These are phyloP conservation scores for Aegilops bicornis DNA, from an alignment of 176 grass and related monocot species.

Conservation along the genomic window DNA sequence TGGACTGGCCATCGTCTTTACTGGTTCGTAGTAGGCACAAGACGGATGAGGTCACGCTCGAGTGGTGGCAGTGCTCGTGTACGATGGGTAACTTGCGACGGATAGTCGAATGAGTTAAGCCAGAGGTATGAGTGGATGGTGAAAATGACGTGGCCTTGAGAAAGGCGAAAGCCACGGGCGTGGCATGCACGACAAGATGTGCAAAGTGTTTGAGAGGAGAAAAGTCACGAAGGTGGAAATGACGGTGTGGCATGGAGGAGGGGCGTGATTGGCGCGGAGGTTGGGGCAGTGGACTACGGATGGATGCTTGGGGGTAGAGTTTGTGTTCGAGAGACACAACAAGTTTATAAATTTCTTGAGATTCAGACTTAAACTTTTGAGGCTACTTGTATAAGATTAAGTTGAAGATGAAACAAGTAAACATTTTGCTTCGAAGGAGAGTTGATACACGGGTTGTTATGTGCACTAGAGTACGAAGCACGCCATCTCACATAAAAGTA, in stretches of 20 bases:
- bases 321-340: too few relatives aligned
- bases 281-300: not conserved
- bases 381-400: too few relatives aligned
- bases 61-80: not conserved
- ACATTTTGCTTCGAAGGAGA: too few relatives aligned
- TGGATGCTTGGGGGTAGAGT: too few relatives aligned
- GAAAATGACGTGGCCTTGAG: constrained; percentile 20
- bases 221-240: not conserved
- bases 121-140: not conserved
- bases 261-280: not conserved
- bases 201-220: too few relatives aligned
- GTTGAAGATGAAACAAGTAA: too few relatives aligned
- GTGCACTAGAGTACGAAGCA: too few relatives aligned
- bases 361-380: too few relatives aligned
- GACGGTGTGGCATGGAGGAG: not conserved
- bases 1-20: constrained; percentile 18
- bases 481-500: too few relatives aligned
- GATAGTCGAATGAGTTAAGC: constrained; percentile 2
- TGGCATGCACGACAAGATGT: constrained; percentile 1
- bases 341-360: too few relatives aligned
- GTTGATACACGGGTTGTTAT: too few relatives aligned
- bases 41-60: not conserved
- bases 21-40: not conserved
- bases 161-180: constrained; percentile 1
- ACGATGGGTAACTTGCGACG: not conserved